Evolutionary conservation across 2,329 filamentous ascomycete genomes (phyloP).

Genomic region (Samsoniella hepiali): DNA sequence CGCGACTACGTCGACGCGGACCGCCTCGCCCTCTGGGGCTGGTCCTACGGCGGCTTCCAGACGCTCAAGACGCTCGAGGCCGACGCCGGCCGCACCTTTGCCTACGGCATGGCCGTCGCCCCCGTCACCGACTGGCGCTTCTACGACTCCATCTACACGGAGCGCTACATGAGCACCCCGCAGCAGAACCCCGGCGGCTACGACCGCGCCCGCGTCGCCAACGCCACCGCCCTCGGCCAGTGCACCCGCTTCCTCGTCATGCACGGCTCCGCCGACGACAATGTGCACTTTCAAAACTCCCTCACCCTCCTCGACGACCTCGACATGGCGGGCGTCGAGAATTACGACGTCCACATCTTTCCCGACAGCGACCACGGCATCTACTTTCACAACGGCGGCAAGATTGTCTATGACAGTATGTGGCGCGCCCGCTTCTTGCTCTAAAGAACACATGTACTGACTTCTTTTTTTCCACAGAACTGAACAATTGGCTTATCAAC

Average conservation of each 20-base stretch:
- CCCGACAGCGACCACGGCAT: conserved; percentile 96
- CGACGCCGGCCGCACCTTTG: conserved; percentile 85
- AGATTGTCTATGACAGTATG: conserved; percentile 90
- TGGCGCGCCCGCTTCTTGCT: conserved; percentile 25
- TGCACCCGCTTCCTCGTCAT: conserved; percentile 90
- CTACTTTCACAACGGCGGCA: conserved; percentile 88
- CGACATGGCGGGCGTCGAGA: conserved; percentile 76
- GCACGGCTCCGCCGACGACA: conserved; percentile 96
- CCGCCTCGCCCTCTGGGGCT: conserved; percentile 93
- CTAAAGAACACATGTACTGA: conserved; percentile 9
- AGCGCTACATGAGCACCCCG: conserved; percentile 95
- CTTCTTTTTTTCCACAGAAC: conserved; percentile 45
- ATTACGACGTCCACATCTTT: conserved; percentile 96
- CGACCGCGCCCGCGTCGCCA: conserved; percentile 66
- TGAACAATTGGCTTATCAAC: conserved; percentile 90
- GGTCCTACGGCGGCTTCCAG: conserved; percentile 96
- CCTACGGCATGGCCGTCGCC: conserved; percentile 96
- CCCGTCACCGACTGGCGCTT: conserved; percentile 98
- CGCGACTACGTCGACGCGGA: conserved; percentile 80
- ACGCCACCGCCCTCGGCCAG: conserved; percentile 67
- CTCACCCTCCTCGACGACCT: conserved; percentile 82
- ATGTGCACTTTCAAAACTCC: conserved; percentile 95
- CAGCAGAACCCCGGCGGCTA: conserved; percentile 79
- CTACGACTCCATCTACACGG: conserved; percentile 92
- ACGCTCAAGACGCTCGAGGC: conserved; percentile 91